Evolutionary conservation across 1,139 yeast species (phyloP).

Genomic region (Nadsonia commutata): DNA sequence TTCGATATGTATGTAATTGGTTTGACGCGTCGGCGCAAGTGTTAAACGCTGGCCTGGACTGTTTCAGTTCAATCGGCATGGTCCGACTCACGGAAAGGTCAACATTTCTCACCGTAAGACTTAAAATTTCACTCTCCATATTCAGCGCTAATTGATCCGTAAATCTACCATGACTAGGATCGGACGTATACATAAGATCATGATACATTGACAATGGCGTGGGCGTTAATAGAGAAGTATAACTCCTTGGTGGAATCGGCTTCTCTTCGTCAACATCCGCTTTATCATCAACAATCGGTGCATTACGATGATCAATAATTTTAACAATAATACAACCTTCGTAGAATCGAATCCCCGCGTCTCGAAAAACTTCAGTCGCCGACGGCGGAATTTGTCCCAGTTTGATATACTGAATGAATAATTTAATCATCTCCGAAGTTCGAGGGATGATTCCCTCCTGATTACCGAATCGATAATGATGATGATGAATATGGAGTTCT

Average conservation of each 20-base stretch:
- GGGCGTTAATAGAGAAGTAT: slow-evolving; percentile 64
- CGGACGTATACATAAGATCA: slow-evolving; percentile 75
- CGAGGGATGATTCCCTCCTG: slow-evolving; percentile 71
- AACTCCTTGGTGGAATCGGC: slow-evolving; percentile 39
- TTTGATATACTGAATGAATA: slow-evolving; percentile 62
- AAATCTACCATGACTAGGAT: slow-evolving; percentile 49
- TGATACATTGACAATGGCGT: slow-evolving; percentile 71
- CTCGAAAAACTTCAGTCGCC: slow-evolving; percentile 75
- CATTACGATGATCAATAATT: slow-evolving; percentile 55
- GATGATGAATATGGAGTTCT: slow-evolving; percentile 79
- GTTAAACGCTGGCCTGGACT: not conserved
- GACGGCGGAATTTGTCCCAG: slow-evolving; percentile 79
- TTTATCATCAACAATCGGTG: slow-evolving; percentile 1
- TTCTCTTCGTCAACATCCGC: slow-evolving; percentile 1
- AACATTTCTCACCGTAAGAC: slow-evolving; percentile 62
- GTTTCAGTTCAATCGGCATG: slow-evolving; percentile 3
- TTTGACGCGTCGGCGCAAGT: slow-evolving; percentile 1
- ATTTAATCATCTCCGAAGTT: slow-evolving; percentile 59
- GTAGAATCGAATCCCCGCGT: slow-evolving; percentile 66
- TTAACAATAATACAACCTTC: slow-evolving; percentile 83
- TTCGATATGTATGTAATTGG: slow-evolving; percentile 3
- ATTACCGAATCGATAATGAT: slow-evolving; percentile 70
- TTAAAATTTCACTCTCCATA: slow-evolving; percentile 73
- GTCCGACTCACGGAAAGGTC: slow-evolving; percentile 48
- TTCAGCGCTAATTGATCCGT: slow-evolving; percentile 63